These are phyloP conservation scores for Talaromyces piceae DNA, from an alignment of 2,329 filamentous ascomycete species.

Conservation along the genomic window DNA sequence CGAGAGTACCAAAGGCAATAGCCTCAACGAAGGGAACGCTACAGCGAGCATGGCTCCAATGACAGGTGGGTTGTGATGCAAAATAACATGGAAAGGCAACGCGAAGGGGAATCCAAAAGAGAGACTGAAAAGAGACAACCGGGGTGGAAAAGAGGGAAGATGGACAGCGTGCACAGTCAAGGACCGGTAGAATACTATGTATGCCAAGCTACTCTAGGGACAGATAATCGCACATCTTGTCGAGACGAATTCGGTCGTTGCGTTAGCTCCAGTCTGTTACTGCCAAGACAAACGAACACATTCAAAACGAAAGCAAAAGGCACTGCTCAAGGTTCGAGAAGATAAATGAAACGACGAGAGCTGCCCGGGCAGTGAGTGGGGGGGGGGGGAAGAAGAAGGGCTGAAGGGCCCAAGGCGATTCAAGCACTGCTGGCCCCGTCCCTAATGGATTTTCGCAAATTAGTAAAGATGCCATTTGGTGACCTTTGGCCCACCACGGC, in stretches of 20 bases:
- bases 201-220: too few species aligned
- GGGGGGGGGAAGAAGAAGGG: not conserved
- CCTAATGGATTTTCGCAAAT: not conserved
- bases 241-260: not conserved
- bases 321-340: too few species aligned
- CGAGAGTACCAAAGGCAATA: not conserved
- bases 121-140: too few species aligned
- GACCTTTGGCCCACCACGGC: not conserved
- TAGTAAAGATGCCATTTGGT: not conserved
- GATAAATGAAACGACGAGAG: not conserved
- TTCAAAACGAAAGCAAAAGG: not conserved
- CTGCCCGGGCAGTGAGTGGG: not conserved
- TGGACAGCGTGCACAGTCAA: too few species aligned
- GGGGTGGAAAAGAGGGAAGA: too few species aligned
- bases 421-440: not conserved
- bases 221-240: not conserved
- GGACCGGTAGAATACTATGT: too few species aligned
- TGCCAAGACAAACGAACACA: not conserved
- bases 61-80: not conserved
- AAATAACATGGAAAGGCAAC: not conserved
- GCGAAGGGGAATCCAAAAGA: too few species aligned
- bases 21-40: not conserved
- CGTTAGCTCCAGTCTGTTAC: not conserved
- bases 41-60: not conserved
- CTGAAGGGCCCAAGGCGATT: not conserved